These are phyloP conservation scores for Alternaria novae-zelandiae DNA, from an alignment of 2,329 filamentous ascomycete genomes.

Conservation along the genomic window DNA sequence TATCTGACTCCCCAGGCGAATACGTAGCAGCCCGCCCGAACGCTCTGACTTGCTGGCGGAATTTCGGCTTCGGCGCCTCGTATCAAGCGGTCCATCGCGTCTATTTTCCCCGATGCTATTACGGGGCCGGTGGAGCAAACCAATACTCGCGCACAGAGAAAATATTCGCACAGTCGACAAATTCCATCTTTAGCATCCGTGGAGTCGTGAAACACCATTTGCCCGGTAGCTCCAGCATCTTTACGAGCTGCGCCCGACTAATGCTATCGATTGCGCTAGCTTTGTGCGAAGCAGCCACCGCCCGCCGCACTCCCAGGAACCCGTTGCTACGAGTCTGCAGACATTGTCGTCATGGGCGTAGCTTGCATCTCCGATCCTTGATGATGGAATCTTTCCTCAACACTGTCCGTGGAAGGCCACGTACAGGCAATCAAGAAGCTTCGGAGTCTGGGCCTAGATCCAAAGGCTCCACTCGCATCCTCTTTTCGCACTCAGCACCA, in stretches of 20 bases:
- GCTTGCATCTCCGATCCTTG: not conserved
- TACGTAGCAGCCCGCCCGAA: not conserved
- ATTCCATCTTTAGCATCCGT: slow-evolving; percentile 10
- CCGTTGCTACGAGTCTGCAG: not conserved
- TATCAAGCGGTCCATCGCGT: slow-evolving; percentile 6
- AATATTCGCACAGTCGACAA: slow-evolving; percentile 3
- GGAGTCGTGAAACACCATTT: slow-evolving; percentile 3
- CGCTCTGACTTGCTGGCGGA: slow-evolving; percentile 6
- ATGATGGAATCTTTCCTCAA: not conserved
- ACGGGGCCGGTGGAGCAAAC: slow-evolving; percentile 8
- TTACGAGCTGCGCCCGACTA: slow-evolving; percentile 2
- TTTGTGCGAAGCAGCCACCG: not conserved
- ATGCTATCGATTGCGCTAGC: slow-evolving; percentile 1
- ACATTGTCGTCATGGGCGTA: not conserved
- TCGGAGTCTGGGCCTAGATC: not conserved
- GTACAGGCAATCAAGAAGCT: not conserved
- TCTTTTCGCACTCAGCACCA: not conserved
- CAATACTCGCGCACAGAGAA: slow-evolving; percentile 10
- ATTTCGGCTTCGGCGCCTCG: slow-evolving; percentile 10
- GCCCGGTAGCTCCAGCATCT: not conserved
- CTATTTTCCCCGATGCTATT: slow-evolving; percentile 11
- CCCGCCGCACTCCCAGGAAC: not conserved
- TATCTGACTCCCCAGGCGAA: slow-evolving; percentile 1
- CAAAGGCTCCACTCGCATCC: not conserved
- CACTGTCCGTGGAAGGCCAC: not conserved